Base-by-base conservation (phyloP, 257 asterid genomes). In the Jaltomata sinuosa region DNA sequence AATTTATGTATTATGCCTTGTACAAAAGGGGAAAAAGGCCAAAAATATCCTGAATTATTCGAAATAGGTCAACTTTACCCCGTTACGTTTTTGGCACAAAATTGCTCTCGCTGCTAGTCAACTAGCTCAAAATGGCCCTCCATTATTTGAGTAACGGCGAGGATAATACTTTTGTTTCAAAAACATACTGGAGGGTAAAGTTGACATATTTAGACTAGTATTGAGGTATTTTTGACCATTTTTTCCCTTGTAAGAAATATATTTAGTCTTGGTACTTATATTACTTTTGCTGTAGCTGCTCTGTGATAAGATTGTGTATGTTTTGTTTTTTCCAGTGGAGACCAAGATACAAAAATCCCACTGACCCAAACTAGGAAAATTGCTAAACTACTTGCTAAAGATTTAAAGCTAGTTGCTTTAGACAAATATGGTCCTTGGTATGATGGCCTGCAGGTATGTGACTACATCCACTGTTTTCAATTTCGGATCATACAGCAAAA, bases 351-450 rank as follows among this genome's bases (percentile, higher is more conserved):
- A 61, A 84, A 79, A 38, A 45, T 87, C 74, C 88, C 89, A 8
- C 74, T 85, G n/a, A 85, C 86, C 5, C 86, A 87, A 59, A 87
- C 89, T 2, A 68, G 88, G 62, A 85, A 50, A 47, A 82, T 78
- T 29, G 81, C 86, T 7, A 82, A 45, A n/a, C 45, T 82, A 31
- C 50, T 87, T 32, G 89, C 86, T 45, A 29, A 42, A 47, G 80
- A 85, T 25, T 10, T 78, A 11, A 65, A 79, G 71, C 86, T 87
- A 29, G 64, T 31, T 34, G 61, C 82, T 47, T 59, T 87, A 14
- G 50, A 36, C 15, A 79, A 50, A 52, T 84, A 87, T 71, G 83
- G 89, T 45, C 86, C 89, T 54, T 87, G 89, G 89, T 82, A 85
- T 21, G 86, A 85, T 84, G 87, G 86, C 34, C 8, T 38, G 76